Percentiles rank a stretch among this genome's conserved stretches.
Evolutionary conservation across 1,284 basidiomycete genomes (phyloP).

Genomic region (Sanguinoderma infundibulare): DNA sequence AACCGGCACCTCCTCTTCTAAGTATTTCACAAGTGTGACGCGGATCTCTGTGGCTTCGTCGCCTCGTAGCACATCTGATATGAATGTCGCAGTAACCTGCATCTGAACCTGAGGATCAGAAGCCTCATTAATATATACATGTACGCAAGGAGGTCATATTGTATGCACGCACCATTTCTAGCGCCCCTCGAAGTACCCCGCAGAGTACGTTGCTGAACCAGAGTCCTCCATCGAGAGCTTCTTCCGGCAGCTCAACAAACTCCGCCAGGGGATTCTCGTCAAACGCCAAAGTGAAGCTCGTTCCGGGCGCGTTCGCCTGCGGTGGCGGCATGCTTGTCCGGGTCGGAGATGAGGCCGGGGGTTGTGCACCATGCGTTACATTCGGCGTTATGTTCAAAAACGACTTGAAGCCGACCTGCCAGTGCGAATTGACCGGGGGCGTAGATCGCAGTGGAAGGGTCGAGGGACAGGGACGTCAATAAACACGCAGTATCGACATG

Average conservation of each 20-base stretch:
- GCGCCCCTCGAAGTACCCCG: constrained; percentile 89
- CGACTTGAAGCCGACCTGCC: constrained; percentile 96
- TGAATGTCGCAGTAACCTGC: constrained; percentile 91
- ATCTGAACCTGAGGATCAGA: constrained; percentile 79
- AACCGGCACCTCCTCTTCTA: constrained; percentile 92
- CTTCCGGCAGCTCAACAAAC: constrained; percentile 96
- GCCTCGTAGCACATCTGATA: constrained; percentile 90
- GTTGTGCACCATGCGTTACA: constrained; percentile 67
- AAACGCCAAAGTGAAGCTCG: constrained; percentile 83
- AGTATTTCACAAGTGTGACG: constrained; percentile 87
- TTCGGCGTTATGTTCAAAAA: constrained; percentile 94
- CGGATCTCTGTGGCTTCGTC: constrained; percentile 95
- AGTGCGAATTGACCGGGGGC: neutral
- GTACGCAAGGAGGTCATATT: neutral
- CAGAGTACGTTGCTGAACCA: constrained; percentile 98
- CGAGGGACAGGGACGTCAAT: neutral
- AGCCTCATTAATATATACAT: constrained; percentile 9
- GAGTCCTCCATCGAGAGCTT: constrained; percentile 88
- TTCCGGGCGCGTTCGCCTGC: constrained; percentile 42
- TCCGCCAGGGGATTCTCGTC: constrained; percentile 98
- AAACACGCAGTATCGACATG: neutral
- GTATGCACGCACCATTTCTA: constrained; percentile 87
- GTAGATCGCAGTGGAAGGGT: neutral
- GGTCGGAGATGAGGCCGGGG: constrained; percentile 50
- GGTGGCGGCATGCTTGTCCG: constrained; percentile 45